Evolutionary conservation across 1,284 basidiomycete genomes (phyloP).

Genomic region (Clitocybe nebularis): DNA sequence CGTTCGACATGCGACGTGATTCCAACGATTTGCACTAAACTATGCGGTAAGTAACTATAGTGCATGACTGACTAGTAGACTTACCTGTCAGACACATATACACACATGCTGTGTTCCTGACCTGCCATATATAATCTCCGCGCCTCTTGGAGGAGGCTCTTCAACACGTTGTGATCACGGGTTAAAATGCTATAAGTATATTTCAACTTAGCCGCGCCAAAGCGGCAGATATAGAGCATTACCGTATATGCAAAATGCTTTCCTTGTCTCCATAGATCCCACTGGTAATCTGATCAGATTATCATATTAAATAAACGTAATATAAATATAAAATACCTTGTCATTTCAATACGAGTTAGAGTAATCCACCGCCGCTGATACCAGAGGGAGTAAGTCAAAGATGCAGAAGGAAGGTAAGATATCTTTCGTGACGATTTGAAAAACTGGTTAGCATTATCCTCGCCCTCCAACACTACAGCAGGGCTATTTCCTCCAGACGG

Average conservation of each 20-base stretch:
- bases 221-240: background rate
- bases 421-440: conserved; percentile 25
- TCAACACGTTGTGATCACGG: conserved; percentile 37
- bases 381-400: conserved; percentile 38
- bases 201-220: background rate
- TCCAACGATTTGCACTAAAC: conserved; percentile 37
- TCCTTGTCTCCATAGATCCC: conserved; percentile 23
- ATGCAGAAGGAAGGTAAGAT: conserved; percentile 37
- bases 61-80: conserved; percentile 17
- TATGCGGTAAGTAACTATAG: background rate
- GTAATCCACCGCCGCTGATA: conserved; percentile 36
- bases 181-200: conserved; percentile 38
- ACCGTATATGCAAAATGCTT: conserved; percentile 26
- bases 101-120: conserved; percentile 7
- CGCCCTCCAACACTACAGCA: conserved; percentile 22
- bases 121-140: conserved; percentile 5
- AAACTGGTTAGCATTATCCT: conserved; percentile 21
- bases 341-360: conserved; percentile 27
- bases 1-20: conserved; percentile 40
- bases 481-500: conserved; percentile 23
- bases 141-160: conserved; percentile 39
- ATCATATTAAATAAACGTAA: background rate
- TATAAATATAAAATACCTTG: conserved; percentile 2
- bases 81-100: conserved; percentile 9
- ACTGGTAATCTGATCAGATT: background rate